Base-by-base conservation (phyloP, 129 eudicot genomes). In the Solidago caesia region DNA sequence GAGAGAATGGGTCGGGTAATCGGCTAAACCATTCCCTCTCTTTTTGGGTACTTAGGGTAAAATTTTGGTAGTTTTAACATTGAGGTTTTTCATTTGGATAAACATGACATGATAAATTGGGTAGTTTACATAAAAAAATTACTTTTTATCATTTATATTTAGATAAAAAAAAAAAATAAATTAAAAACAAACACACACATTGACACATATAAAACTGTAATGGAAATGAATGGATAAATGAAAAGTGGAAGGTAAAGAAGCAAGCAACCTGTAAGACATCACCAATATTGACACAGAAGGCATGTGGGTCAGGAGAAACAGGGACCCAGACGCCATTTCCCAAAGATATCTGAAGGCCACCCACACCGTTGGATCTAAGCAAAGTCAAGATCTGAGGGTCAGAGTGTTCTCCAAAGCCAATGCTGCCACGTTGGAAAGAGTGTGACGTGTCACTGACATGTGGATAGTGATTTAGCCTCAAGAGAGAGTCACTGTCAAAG, bases 321-420 rank as follows among this genome's bases (percentile, higher is more conserved):
- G 97, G 91, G 84, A 86, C 83, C 97, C 97, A 91, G 26, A 78
- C 80, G 27, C 84, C 94, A 42, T 91, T 86, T 58, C 73, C 70
- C 6, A 81, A 75, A 2, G 88, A 87, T 76, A 91, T 88, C 75
- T 91, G 94, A 46, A 91, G 91, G 13, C 97, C 97, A 25, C 71
- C 70, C 5, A 86, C 97, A 14, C 49, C 86, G 81, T 91, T 91
- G 70, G 97, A 91, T 88, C 82, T 76, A 21, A 91, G 77, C 21
- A 91, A 43, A 49, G 94, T 91, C 71, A 91, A 53, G 79, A 91
- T 91, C 91, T 88, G 97, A 88, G 97, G 94, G 86, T 91, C 97
- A 41, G 91, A 84, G 44, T 91, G 97, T 75, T 91, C 94, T 42
- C 97, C 97, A 44, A 91, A 85, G 12, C 97, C 97, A 53, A 91